Base-by-base conservation (phyloP, 2,329 filamentous ascomycete species). In the Phyllosticta citriasiana region DNA sequence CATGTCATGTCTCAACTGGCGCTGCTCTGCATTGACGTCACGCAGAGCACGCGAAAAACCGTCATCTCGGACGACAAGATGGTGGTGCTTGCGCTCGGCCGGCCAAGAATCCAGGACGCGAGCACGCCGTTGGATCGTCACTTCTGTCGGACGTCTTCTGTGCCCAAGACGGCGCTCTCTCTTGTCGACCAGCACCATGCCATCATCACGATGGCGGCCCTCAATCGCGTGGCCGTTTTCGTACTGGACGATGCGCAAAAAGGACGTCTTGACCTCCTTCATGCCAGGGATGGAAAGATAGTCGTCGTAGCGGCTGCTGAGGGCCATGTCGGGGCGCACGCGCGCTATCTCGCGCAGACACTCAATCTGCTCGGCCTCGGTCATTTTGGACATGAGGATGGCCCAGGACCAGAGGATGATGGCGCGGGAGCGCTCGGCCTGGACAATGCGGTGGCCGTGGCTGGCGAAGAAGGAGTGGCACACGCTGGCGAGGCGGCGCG, bases 351-450 rank as follows among this genome's bases (percentile, higher is more conserved):
- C 26, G 22, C 53, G 27, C 30, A 61, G 6, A 30, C 54, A 61
- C 14, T 30, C 59, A 10, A 35, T 26, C 2, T 56, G 47, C 55
- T 61, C 55, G 7, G 22, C 16, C 16, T 51, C 55, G 22, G n/a
- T 51, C 59, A 57, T 50, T 7, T 56, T 24, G 25, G 50, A 56
- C 27, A 61, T 52, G 7, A 14, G 16, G 7, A 61, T 19, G 16
- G 55, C 55, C 55, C 59, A 61, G 4, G 50, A 55, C 59, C 59
- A 61, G 27, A 57, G 51, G 12, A 61, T 19, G 26, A 61, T 50
- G 25, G 59, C 55, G 25, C 30, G 59, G 4, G 55, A 24, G 7
- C 50, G 59, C 25, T 60, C 59, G 2, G 25, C 19, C 24, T 40
- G 35, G 40, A 61, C 14, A 14, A 57, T 35, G 47, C 50, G 51